Evolutionary conservation across 192 early-diverging fungal species (phyloP).

Genomic region (Neocallimastix lanati): DNA sequence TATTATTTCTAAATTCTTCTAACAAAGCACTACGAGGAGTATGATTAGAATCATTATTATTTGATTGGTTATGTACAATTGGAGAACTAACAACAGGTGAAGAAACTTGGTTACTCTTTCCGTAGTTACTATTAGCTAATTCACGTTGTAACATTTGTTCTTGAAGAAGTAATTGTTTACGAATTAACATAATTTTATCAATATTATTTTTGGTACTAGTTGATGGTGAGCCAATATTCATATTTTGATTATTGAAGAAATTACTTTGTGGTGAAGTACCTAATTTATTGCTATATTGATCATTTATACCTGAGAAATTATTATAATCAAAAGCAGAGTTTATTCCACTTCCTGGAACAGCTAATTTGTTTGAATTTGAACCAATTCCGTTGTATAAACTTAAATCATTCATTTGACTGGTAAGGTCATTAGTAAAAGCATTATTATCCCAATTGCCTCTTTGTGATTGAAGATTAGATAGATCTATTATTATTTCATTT

Average conservation of each 20-base stretch:
- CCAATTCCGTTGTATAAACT: not conserved
- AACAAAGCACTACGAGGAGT: constrained; percentile 11
- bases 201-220: not conserved
- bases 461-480: not conserved
- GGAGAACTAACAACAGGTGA: not conserved
- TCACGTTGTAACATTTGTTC: constrained; percentile 13
- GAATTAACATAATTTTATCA: not conserved
- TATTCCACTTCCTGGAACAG: not conserved
- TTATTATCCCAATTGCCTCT: not conserved
- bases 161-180: constrained; percentile 4
- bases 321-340: not conserved
- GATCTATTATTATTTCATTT: not conserved
- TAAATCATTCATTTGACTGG: not conserved
- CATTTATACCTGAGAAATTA: too few species aligned
- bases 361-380: not conserved
- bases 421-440: not conserved
- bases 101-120: not conserved
- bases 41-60: not conserved
- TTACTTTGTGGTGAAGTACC: not conserved
- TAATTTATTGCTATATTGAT: not conserved
- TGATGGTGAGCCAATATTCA: not conserved
- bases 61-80: not conserved
- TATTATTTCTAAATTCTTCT: constrained; percentile 95
- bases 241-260: not conserved
- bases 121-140: not conserved